Conservation (phyloP, 495 filamentous ascomycete species). For the Lasiosphaeriaceae sp. region DNA sequence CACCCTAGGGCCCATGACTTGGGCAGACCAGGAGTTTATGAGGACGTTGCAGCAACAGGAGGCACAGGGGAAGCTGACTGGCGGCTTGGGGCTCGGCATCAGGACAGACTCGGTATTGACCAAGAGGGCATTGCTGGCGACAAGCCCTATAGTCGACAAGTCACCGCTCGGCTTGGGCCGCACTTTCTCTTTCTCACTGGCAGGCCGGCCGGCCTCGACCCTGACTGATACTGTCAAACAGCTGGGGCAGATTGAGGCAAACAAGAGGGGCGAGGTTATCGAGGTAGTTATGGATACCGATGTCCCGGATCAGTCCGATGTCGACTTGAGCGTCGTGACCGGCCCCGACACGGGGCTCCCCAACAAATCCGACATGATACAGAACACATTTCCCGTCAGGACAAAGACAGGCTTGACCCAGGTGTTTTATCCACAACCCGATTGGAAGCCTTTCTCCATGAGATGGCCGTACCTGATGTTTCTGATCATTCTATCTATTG, state of each 20-base stretch:
- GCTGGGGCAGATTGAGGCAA: constrained; percentile 47
- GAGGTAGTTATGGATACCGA: constrained; percentile 47
- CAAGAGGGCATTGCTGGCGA: constrained; percentile 38
- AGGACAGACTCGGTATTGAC: constrained; percentile 34
- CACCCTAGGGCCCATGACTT: constrained; percentile 31
- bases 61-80: constrained; percentile 43
- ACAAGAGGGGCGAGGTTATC: constrained; percentile 48
- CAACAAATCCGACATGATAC: constrained; percentile 15
- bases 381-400: constrained; percentile 28
- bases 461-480: constrained; percentile 54
- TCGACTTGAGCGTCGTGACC: constrained; percentile 41
- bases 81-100: constrained; percentile 45
- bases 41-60: constrained; percentile 41
- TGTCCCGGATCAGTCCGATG: constrained; percentile 21
- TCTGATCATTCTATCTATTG: constrained; percentile 55
- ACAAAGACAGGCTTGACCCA: constrained; percentile 26
- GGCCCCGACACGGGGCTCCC: constrained; percentile 22
- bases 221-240: constrained; percentile 34
- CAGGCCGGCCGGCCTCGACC: constrained; percentile 17
- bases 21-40: constrained; percentile 36
- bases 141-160: constrained; percentile 27
- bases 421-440: constrained; percentile 55
- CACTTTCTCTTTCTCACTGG: constrained; percentile 28
- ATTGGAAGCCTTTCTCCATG: constrained; percentile 74
- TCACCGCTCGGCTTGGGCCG: constrained; percentile 27